Evolutionary conservation across 2,329 filamentous ascomycete genomes (phyloP), one percentile per base, ranked within the genome.

Genomic region (Ambrosiella xylebori): DNA sequence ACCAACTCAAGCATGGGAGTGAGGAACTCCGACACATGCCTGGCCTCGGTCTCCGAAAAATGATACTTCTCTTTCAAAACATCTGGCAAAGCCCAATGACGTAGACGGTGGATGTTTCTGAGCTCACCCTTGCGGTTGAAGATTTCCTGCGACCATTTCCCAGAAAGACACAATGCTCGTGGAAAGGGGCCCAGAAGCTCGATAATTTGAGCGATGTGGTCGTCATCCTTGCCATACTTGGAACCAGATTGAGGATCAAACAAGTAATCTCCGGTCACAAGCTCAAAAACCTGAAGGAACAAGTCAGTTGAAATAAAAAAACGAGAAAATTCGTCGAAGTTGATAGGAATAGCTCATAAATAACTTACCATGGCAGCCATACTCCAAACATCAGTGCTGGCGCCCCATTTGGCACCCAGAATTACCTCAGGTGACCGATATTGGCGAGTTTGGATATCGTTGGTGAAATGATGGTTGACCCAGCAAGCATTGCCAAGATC

Each of bases 321-420:
- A 7, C 8, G 15, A 12, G 13, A n/a, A 45, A n/a, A 47, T 37
- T 45, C 19, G 19, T 15, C 19, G 2, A 13, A 47, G 40, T 41
- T 41, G 11, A 41, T 41, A 41, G 40, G 27, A 1, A 27, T 5
- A 27, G 8, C 40, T 41, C 11, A n/a, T 41, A 4, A 8, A 7
- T 19, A 54, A 67, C 81, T 65, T 77, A 97, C 93, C 93, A 98
- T 98, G 64, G 87, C 87, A 60, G 93, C 90, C 93, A 98, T 98
- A 72, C 91, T 97, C 93, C 93, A 98, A 7, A 97, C 87, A 71
- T 98, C 93, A 1, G 93, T 97, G 68, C 91, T 97, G n/a, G 93
- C 93, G 64, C 93, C 93, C 93, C 93, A 98, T 74, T 97, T 97
- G 2, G 89, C 82, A 44, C 93, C 93, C 17, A 98, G 75, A 61